Percentiles rank a stretch among this genome's conserved stretches.
Evolutionary conservation across 2,329 filamentous ascomycete species (phyloP).

Genomic region (Lecanicillium sp.): DNA sequence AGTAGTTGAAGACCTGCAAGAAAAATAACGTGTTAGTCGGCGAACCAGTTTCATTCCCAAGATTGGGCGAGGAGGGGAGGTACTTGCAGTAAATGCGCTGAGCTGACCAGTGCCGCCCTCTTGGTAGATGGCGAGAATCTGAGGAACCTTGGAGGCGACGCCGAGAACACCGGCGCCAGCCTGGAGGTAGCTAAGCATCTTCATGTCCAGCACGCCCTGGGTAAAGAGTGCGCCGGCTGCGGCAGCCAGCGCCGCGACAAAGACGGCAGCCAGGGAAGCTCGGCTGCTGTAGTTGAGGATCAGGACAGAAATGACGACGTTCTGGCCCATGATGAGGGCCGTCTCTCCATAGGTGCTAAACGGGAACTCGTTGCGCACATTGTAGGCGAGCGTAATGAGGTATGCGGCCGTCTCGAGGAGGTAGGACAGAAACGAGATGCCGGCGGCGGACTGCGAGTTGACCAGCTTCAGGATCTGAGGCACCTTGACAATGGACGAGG

Average conservation of each 20-base stretch:
- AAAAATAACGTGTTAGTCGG: constrained; percentile 4
- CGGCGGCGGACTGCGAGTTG: constrained; percentile 68
- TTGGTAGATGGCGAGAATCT: constrained; percentile 79
- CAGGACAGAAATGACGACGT: constrained; percentile 78
- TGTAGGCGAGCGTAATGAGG: constrained; percentile 87
- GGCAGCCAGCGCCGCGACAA: constrained; percentile 68
- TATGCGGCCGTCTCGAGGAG: constrained; percentile 84
- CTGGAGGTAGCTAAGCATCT: constrained; percentile 66
- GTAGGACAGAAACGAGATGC: constrained; percentile 85
- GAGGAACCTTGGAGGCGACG: constrained; percentile 85
- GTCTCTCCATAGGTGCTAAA: constrained; percentile 98
- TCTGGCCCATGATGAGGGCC: constrained; percentile 83
- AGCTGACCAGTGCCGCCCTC: constrained; percentile 89
- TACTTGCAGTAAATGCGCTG: constrained; percentile 85
- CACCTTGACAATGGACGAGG: constrained; percentile 87
- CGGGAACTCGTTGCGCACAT: constrained; percentile 80
- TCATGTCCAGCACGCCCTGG: constrained; percentile 54
- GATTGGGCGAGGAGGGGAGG: background rate
- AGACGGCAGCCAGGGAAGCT: constrained; percentile 59
- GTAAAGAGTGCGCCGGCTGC: constrained; percentile 63
- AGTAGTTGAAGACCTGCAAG: constrained; percentile 99
- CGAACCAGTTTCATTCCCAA: no score
- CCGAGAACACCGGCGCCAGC: constrained; percentile 75
- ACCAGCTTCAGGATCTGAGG: constrained; percentile 93
- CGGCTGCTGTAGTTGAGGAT: constrained; percentile 77